Evolutionary conservation across 179 eudicot species (phyloP), one percentile per base, ranked within the genome.

Genomic region (Drosera spatulata): DNA sequence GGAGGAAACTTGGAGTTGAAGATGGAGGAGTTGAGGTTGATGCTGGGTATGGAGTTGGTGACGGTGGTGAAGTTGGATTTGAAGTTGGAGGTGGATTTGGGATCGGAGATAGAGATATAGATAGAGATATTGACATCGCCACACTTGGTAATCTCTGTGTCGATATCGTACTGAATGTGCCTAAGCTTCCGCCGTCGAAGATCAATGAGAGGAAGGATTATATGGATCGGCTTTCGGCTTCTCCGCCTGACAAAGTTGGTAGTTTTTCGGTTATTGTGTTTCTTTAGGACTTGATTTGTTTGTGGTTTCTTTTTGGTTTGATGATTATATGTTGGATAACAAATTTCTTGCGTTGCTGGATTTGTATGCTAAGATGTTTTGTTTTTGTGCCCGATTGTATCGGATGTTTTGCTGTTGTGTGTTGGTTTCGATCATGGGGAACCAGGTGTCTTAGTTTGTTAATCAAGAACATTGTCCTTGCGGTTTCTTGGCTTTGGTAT

Each of bases 141-240:
- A 86, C 97, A 44, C 76, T 93, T 6, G 99, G 99, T 6, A 89
- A 89, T 59, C 82, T 93, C 9, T 93, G 97, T 50, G 86, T 93
- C 45, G 99, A 89, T 64, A 80, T 93, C 67, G 95, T 89, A 12
- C 86, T 93, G 39, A 77, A 69, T 73, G 97, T 93, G 10, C 88
- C 90, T 11, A 54, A 77, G 50, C 80, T 93, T 68, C 99, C 96
- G 7, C 95, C 97, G 10, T 56, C 65, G 6, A 53, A 78, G 39
- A 9, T 70, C 7, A 63, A 66, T 2, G 80, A 79, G 58, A 76
- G 95, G 3, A 77, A 84, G 71, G 80, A 75, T 75, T 89, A 79
- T 49, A 84, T 86, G 97, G 84, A 89, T 4, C 42, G 57, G 5
- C 64, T 93, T 13, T 67, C 93, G 7, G 65, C 84, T 44, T 86